Conservation (phyloP, 768 basidiomycete species). For the Roridomyces roridus region DNA sequence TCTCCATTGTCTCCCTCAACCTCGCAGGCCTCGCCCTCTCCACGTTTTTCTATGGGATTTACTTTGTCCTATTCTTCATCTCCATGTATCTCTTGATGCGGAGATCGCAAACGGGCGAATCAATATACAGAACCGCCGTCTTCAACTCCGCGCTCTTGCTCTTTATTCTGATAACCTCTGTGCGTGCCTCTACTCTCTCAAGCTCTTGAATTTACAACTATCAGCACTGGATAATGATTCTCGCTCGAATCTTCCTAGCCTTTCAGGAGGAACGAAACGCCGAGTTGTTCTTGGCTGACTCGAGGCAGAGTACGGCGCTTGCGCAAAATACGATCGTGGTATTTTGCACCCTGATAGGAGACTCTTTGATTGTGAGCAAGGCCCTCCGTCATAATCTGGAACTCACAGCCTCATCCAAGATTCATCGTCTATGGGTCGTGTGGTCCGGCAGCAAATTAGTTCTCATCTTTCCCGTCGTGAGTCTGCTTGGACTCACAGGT, state of each 20-base stretch:
- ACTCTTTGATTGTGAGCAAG: conserved; percentile 10
- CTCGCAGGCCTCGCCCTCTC: neutral
- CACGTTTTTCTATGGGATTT: conserved; percentile 12
- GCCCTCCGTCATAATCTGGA: neutral
- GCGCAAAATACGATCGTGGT: neutral
- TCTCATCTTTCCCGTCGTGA: neutral
- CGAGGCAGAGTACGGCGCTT: neutral
- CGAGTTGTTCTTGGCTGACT: neutral
- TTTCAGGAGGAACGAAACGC: neutral
- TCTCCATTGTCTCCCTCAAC: neutral
- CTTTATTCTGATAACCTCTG: conserved; percentile 1
- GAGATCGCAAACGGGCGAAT: neutral
- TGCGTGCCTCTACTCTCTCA: neutral
- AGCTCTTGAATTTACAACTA: neutral
- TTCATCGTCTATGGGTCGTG: conserved; percentile 14
- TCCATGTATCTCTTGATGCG: conserved; percentile 9
- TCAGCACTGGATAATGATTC: conserved; percentile 10
- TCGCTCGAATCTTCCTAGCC: neutral
- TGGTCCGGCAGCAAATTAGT: conserved; percentile 4
- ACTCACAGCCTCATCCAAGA: neutral
- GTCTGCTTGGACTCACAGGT: neutral
- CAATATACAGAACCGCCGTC: conserved; percentile 1
- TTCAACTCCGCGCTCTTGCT: conserved; percentile 3
- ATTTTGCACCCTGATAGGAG: neutral
- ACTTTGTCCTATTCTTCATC: conserved; percentile 6